phyloP scores from a whole-genome alignment of 2,329 filamentous ascomycete species.

The Aspergillus fumigatiaffinis region DNA sequence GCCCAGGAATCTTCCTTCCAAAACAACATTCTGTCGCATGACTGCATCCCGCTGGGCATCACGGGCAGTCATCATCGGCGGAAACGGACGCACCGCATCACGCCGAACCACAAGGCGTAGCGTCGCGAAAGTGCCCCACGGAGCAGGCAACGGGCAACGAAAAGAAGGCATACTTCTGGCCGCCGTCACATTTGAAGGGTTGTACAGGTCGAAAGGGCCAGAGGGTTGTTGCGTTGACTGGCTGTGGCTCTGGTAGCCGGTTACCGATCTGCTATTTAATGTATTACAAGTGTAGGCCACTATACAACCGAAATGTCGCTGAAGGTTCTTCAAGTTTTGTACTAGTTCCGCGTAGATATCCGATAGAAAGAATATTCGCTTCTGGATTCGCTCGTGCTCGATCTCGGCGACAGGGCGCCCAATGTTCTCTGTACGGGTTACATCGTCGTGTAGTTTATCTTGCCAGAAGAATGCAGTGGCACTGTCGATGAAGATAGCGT shows the following conservation, averaged over 20 bases:
- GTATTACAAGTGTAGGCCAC: conserved; percentile 38
- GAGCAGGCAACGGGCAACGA: conserved; percentile 32
- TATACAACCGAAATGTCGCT: conserved; percentile 35
- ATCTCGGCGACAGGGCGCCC: conserved; percentile 25
- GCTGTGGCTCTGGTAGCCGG: background rate
- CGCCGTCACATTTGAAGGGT: conserved; percentile 5
- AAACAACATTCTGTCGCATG: conserved; percentile 34
- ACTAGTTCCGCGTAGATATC: conserved; percentile 30
- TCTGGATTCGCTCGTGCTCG: conserved; percentile 23
- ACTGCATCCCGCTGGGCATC: conserved; percentile 33
- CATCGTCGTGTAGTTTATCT: conserved; percentile 44
- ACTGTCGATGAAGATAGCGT: conserved; percentile 53
- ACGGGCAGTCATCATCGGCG: conserved; percentile 26
- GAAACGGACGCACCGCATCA: conserved; percentile 34
- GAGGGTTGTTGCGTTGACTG: conserved; percentile 10
- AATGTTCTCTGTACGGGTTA: conserved; percentile 38
- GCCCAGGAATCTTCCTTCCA: conserved; percentile 30
- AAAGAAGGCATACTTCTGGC: conserved; percentile 23
- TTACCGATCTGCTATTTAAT: conserved; percentile 10
- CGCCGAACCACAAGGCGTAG: conserved; percentile 37
- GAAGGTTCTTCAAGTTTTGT: conserved; percentile 31
- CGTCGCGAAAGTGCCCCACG: conserved; percentile 38
- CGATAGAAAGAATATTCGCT: conserved; percentile 26
- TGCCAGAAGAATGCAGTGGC: conserved; percentile 55
- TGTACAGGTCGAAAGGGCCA: conserved; percentile 17